Conservation (phyloP, 495 filamentous ascomycete genomes). For the Penicillium subrubescens region DNA sequence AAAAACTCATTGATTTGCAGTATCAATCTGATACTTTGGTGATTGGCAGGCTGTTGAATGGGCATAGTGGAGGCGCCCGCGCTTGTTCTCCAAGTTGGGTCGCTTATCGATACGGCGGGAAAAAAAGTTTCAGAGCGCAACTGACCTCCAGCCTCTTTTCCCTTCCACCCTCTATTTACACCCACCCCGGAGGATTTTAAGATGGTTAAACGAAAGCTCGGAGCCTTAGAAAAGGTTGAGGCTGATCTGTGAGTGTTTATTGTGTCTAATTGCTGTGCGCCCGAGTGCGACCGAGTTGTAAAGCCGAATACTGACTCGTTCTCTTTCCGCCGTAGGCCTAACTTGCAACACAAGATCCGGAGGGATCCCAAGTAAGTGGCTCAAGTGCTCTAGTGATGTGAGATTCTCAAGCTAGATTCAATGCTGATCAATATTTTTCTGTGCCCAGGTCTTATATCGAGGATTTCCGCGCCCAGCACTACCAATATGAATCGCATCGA, state of each 20-base stretch:
- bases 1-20: background rate
- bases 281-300: conserved; percentile 6
- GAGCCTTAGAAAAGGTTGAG: conserved; percentile 92
- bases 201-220: conserved; percentile 85
- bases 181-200: conserved; percentile 12
- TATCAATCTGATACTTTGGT: background rate
- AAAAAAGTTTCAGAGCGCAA: conserved; percentile 45
- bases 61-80: background rate
- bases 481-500: conserved; percentile 86
- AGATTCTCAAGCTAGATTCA: conserved; percentile 3
- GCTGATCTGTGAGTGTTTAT: conserved; percentile 68
- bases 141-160: conserved; percentile 25
- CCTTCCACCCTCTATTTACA: conserved; percentile 14
- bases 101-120: conserved; percentile 50
- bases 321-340: conserved; percentile 55
- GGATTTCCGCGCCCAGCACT: conserved; percentile 86
- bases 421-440: conserved; percentile 8
- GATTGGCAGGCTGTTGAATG: background rate
- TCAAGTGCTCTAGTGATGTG: background rate
- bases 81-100: conserved; percentile 7
- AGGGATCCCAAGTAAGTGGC: conserved; percentile 72
- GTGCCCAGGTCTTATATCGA: conserved; percentile 70
- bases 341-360: conserved; percentile 85
- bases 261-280: conserved; percentile 24
- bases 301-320: conserved; percentile 24